A percentile compares a stretch with the other conserved stretches of the same genome.
phyloP scores from a whole-genome alignment of 2,329 filamentous ascomycete species.

The Beauveria pseudobassiana region DNA sequence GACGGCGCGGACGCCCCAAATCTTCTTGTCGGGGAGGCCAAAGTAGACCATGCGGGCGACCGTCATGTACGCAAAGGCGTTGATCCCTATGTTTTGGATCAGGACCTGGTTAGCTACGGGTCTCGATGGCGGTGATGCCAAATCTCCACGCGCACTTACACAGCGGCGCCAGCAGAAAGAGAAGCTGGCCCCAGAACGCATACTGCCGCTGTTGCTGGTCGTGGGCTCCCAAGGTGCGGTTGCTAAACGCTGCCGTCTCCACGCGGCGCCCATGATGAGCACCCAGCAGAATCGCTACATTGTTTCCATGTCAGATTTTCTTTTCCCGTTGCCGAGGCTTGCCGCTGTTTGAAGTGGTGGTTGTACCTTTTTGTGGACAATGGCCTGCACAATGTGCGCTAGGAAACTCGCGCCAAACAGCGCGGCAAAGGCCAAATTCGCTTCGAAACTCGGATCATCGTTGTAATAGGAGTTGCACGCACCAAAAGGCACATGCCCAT shows the following conservation, averaged over 20 bases:
- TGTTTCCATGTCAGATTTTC: neutral
- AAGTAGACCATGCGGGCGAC: slow-evolving; percentile 32
- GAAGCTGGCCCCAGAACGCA: slow-evolving; percentile 24
- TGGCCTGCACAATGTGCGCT: slow-evolving; percentile 22
- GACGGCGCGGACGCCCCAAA: slow-evolving; percentile 27
- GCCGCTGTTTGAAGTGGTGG: too few species aligned
- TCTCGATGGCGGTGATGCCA: too few species aligned
- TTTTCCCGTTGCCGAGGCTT: neutral
- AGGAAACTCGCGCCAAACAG: slow-evolving; percentile 23
- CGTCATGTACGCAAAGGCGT: slow-evolving; percentile 38
- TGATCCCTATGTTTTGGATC: slow-evolving; percentile 25
- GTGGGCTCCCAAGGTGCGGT: slow-evolving; percentile 27
- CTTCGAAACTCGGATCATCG: slow-evolving; percentile 26
- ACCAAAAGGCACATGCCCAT: slow-evolving; percentile 24
- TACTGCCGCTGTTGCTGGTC: slow-evolving; percentile 30
- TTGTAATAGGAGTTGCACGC: slow-evolving; percentile 27
- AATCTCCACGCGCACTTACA: slow-evolving; percentile 20
- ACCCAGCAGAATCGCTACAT: slow-evolving; percentile 30
- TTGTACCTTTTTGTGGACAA: slow-evolving; percentile 24
- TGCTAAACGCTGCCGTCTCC: slow-evolving; percentile 31
- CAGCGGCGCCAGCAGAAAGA: slow-evolving; percentile 35
- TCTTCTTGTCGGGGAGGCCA: slow-evolving; percentile 29
- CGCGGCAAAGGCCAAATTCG: slow-evolving; percentile 25
- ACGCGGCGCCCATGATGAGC: slow-evolving; percentile 30
- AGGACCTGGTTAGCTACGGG: neutral